phyloP scores from a whole-genome alignment of 108 stramenopile genomes.

The Pseudonitzschia multistriata region DNA sequence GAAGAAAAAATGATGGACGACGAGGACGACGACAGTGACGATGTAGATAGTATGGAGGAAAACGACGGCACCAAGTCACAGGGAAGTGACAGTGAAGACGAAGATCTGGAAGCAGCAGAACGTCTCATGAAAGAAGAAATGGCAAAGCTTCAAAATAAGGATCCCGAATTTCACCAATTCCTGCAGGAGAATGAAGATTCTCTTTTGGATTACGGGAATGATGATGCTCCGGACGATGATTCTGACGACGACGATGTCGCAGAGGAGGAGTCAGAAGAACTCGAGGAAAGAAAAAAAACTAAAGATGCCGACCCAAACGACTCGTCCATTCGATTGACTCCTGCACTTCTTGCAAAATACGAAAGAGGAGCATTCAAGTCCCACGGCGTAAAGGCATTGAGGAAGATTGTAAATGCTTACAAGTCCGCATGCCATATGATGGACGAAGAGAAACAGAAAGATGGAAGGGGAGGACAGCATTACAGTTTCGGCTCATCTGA shows the following conservation, averaged over 20 bases:
- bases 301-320: slow-evolving; percentile 16
- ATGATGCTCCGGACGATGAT: slow-evolving; percentile 53
- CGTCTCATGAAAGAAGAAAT: slow-evolving; percentile 75
- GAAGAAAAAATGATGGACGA: slow-evolving; percentile 30
- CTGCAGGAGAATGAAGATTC: slow-evolving; percentile 80
- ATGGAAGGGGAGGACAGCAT: slow-evolving; percentile 17
- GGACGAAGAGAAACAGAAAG: slow-evolving; percentile 36
- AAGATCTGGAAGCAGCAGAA: slow-evolving; percentile 74
- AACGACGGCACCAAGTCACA: slow-evolving; percentile 5
- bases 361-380: slow-evolving; percentile 67
- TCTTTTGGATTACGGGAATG: slow-evolving; percentile 70
- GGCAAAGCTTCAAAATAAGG: slow-evolving; percentile 65
- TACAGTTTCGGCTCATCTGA: slow-evolving; percentile 69
- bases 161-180: slow-evolving; percentile 91
- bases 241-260: slow-evolving; percentile 48
- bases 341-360: slow-evolving; percentile 44
- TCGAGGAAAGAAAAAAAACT: slow-evolving; percentile 11
- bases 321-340: slow-evolving; percentile 42
- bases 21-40: slow-evolving; percentile 28
- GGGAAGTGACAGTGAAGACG: slow-evolving; percentile 61
- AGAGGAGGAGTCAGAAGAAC: slow-evolving; percentile 31
- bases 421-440: slow-evolving; percentile 78
- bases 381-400: slow-evolving; percentile 75
- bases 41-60: slow-evolving; percentile 30
- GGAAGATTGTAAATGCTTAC: slow-evolving; percentile 69